phyloP scores from a whole-genome alignment of 2,329 filamentous ascomycete genomes.

The Dryadomyces quercus-mongolicae region DNA sequence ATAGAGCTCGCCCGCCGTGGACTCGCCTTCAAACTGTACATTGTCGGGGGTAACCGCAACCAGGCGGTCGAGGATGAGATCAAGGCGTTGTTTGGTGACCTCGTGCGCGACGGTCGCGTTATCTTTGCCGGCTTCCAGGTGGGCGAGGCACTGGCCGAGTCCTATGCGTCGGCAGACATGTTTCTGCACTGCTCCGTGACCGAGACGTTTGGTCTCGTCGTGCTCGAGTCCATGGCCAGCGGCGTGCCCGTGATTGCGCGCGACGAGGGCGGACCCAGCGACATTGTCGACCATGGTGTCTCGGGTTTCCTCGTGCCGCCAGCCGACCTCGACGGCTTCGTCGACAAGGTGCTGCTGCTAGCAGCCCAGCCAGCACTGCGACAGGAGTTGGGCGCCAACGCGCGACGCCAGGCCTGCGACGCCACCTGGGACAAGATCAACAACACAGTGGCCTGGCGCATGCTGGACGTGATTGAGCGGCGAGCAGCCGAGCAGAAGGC shows the following conservation, averaged over 20 bases:
- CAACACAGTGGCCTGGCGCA: conserved; percentile 54
- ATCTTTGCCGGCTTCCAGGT: conserved; percentile 55
- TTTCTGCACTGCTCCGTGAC: conserved; percentile 62
- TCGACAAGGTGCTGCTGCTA: conserved; percentile 37
- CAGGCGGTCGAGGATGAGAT: conserved; percentile 48
- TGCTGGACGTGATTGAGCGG: conserved; percentile 40
- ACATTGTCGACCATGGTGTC: conserved; percentile 47
- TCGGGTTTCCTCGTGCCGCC: conserved; percentile 51
- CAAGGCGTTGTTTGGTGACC: conserved; percentile 41
- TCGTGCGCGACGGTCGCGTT: conserved; percentile 38
- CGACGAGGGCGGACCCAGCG: conserved; percentile 57
- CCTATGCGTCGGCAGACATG: conserved; percentile 56
- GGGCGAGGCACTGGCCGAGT: conserved; percentile 47
- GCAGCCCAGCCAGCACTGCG: conserved; percentile 32
- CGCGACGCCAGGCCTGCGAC: conserved; percentile 44
- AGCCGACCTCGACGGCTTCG: conserved; percentile 46
- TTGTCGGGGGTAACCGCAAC: conserved; percentile 58
- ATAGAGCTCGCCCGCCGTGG: conserved; percentile 40
- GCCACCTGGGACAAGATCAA: conserved; percentile 64
- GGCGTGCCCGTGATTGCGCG: conserved; percentile 57
- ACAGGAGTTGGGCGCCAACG: conserved; percentile 29
- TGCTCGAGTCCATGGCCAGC: conserved; percentile 59
- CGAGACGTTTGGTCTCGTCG: conserved; percentile 60
- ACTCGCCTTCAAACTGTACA: conserved; percentile 49
- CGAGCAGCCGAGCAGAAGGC: conserved; percentile 21